Evolutionary conservation across 2,329 filamentous ascomycete species (phyloP).

Genomic region (Cladophialophora bantiana): DNA sequence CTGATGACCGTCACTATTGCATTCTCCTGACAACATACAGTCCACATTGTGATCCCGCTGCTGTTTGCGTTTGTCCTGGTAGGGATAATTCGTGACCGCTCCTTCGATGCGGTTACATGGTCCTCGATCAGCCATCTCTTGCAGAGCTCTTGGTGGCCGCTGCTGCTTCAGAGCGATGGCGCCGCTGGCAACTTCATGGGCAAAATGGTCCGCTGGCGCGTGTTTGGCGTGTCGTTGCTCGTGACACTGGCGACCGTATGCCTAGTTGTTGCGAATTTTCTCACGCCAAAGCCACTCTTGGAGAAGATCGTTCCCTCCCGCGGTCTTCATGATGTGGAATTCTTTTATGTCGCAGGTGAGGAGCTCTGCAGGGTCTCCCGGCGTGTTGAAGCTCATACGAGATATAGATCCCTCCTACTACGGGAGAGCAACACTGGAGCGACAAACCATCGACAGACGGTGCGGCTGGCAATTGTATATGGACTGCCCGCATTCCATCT

Average conservation of each 20-base stretch:
- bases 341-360: neutral
- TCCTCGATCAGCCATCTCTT: conserved; percentile 45
- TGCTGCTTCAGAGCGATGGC: conserved; percentile 50
- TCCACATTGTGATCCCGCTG: conserved; percentile 5
- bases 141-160: conserved; percentile 54
- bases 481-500: conserved; percentile 14
- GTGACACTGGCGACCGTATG: neutral
- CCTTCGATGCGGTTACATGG: conserved; percentile 46
- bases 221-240: neutral
- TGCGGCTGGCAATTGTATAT: conserved; percentile 8
- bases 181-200: conserved; percentile 23
- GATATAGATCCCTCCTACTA: conserved; percentile 5
- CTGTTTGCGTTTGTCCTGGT: conserved; percentile 6
- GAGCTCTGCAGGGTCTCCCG: neutral
- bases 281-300: conserved; percentile 6
- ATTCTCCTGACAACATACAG: neutral
- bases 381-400: neutral
- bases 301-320: conserved; percentile 2
- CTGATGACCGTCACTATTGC: neutral
- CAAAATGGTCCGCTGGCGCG: conserved; percentile 10
- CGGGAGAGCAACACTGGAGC: conserved; percentile 1
- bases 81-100: conserved; percentile 2
- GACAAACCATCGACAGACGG: neutral
- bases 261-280: conserved; percentile 1
- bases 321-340: conserved; percentile 5